These are phyloP conservation scores for Melanopsichium pennsylvanicum DNA, from an alignment of 1,284 basidiomycete genomes.

Conservation along the genomic window DNA sequence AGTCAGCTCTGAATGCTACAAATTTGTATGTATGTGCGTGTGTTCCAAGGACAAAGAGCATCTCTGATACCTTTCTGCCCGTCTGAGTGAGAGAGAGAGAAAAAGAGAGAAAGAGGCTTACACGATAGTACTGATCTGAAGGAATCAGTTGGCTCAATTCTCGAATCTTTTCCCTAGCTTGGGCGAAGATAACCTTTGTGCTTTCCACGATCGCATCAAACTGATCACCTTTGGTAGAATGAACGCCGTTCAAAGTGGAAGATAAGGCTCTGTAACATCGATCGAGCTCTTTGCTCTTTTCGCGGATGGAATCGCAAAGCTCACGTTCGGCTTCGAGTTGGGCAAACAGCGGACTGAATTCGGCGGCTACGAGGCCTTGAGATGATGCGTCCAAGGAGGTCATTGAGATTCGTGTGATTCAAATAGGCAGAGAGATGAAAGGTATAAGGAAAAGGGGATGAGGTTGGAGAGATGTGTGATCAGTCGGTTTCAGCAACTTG, in stretches of 20 bases:
- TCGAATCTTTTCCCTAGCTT: not conserved
- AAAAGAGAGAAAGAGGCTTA: conserved; percentile 3
- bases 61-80: too few relatives aligned
- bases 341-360: conserved; percentile 41
- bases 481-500: not conserved
- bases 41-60: too few relatives aligned
- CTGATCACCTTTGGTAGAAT: conserved; percentile 30
- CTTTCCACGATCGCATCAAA: conserved; percentile 2
- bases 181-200: not conserved
- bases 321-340: conserved; percentile 43
- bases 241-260: conserved; percentile 33
- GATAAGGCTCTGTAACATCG: conserved; percentile 29
- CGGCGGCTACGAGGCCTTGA: not conserved
- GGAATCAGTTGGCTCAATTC: conserved; percentile 27
- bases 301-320: conserved; percentile 39
- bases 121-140: conserved; percentile 30
- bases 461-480: too few relatives aligned
- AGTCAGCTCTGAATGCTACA: too few relatives aligned
- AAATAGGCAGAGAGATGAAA: too few relatives aligned
- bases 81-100: not conserved
- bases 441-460: too few relatives aligned
- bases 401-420: too few relatives aligned
- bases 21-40: too few relatives aligned
- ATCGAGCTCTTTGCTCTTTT: conserved; percentile 49
- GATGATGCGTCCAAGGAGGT: too few relatives aligned